Percentiles rank a stretch among this genome's conserved stretches.
phyloP scores from a whole-genome alignment of 2,329 filamentous ascomycete genomes.

The Hypoxylon sp. region DNA sequence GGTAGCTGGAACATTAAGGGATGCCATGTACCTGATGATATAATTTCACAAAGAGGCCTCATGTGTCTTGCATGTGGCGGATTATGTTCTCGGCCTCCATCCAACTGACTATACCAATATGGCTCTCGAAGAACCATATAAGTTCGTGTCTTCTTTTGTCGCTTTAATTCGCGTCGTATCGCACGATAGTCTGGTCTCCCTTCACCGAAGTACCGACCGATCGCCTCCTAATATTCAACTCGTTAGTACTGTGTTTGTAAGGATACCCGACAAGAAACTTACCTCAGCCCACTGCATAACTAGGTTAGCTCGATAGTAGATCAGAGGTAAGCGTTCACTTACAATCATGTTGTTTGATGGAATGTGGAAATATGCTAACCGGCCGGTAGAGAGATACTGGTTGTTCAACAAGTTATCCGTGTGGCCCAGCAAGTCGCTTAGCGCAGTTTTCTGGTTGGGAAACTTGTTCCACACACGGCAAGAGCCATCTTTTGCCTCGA shows the following conservation, averaged over 20 bases:
- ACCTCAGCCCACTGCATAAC: conserved; percentile 51
- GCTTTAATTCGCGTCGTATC: conserved; percentile 18
- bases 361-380: conserved; percentile 52
- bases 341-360: conserved; percentile 56
- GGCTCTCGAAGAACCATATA: conserved; percentile 52
- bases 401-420: conserved; percentile 22
- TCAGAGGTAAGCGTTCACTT: conserved; percentile 32
- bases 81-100: conserved; percentile 41
- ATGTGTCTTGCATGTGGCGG: conserved; percentile 57
- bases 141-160: conserved; percentile 31
- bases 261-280: not conserved
- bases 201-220: conserved; percentile 52
- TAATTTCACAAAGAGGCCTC: conserved; percentile 54
- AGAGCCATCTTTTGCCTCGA: not conserved
- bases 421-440: conserved; percentile 32
- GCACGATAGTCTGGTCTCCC: conserved; percentile 26
- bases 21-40: conserved; percentile 51
- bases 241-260: not conserved
- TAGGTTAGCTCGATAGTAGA: conserved; percentile 4
- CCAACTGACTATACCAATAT: conserved; percentile 57
- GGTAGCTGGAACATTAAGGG: not conserved
- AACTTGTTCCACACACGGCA: conserved; percentile 41
- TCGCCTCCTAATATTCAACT: conserved; percentile 45
- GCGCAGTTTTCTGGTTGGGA: conserved; percentile 46
- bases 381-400: not conserved